These are phyloP conservation scores for Colletotrichum lupini DNA, from an alignment of 2,329 filamentous ascomycete genomes.

Conservation along the genomic window DNA sequence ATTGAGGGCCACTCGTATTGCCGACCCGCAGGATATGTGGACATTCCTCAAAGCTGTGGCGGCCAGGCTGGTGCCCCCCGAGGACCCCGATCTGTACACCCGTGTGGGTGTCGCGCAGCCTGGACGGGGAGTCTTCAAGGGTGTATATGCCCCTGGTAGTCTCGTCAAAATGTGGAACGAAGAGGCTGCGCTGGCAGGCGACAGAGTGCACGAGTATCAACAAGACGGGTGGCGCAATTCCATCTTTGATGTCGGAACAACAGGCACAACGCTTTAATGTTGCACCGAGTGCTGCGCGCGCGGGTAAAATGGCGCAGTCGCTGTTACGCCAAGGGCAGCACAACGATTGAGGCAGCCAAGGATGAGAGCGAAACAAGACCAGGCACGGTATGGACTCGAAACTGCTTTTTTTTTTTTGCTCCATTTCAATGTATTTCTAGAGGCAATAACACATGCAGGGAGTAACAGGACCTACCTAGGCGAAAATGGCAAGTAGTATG, in stretches of 20 bases:
- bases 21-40: conserved; percentile 80
- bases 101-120: conserved; percentile 74
- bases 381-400: conserved; percentile 10
- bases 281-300: background rate
- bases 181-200: conserved; percentile 75
- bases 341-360: background rate
- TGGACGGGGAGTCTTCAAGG: conserved; percentile 75
- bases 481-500: conserved; percentile 21
- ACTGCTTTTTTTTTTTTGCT: background rate
- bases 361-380: background rate
- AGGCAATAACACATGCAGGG: conserved; percentile 16
- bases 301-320: conserved; percentile 13
- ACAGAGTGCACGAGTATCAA: conserved; percentile 80
- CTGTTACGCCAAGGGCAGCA: background rate
- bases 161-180: conserved; percentile 91
- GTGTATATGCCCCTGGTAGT: conserved; percentile 89
- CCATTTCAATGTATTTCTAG: conserved; percentile 2
- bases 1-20: conserved; percentile 85
- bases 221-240: conserved; percentile 84
- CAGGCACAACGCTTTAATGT: conserved; percentile 21
- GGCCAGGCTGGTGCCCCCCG: conserved; percentile 77
- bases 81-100: conserved; percentile 81
- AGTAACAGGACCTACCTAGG: conserved; percentile 22
- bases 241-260: conserved; percentile 73
- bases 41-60: conserved; percentile 87